These are phyloP conservation scores for Penicillium coprophilum DNA, from an alignment of 495 filamentous ascomycete species.

Conservation along the genomic window DNA sequence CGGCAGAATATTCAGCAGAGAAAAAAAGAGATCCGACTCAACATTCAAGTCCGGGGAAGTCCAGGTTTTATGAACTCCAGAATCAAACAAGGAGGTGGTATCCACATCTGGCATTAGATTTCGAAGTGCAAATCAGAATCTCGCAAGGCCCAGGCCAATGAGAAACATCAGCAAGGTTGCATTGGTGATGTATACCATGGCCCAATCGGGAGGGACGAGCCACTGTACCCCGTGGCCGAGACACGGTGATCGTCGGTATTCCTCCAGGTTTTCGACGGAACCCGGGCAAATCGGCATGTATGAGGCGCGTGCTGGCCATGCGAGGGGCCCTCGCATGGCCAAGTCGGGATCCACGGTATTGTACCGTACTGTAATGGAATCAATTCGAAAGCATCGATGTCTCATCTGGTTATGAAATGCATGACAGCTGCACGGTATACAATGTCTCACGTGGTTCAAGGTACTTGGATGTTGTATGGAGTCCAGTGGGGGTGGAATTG, in stretches of 20 bases:
- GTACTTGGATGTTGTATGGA: background rate
- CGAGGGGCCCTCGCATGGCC: background rate
- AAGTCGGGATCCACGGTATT: background rate
- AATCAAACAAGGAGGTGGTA: background rate
- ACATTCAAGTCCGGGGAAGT: background rate
- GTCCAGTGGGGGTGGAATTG: background rate
- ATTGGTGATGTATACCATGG: slow-evolving; percentile 10
- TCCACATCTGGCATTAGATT: slow-evolving; percentile 4
- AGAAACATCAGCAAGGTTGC: slow-evolving; percentile 15
- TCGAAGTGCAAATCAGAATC: slow-evolving; percentile 4
- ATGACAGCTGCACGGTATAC: background rate
- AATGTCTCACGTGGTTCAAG: background rate
- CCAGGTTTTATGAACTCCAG: slow-evolving; percentile 4
- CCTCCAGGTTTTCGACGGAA: background rate
- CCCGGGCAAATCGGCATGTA: background rate
- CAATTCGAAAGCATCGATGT: background rate
- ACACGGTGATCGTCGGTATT: background rate
- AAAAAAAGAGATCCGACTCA: background rate
- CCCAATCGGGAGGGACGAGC: background rate
- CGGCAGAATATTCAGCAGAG: slow-evolving; percentile 1
- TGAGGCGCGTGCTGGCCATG: background rate
- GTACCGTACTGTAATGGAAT: background rate
- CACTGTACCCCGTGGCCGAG: background rate
- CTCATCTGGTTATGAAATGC: background rate
- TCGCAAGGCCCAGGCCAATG: slow-evolving; percentile 3